Conservation (phyloP, 441 rosid genomes). For the Eutrema salsugineum region DNA sequence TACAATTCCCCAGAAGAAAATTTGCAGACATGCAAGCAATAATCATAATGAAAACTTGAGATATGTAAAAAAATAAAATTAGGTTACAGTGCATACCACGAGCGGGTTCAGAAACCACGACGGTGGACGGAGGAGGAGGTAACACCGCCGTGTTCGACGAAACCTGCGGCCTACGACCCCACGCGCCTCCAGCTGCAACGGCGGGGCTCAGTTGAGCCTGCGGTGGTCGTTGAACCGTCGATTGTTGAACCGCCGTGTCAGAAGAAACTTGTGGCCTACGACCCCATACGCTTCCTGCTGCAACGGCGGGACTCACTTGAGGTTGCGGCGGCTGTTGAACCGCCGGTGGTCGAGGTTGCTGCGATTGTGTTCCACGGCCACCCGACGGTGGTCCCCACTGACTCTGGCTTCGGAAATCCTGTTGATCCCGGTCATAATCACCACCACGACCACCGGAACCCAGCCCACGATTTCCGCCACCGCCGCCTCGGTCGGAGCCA, state of each 20-base stretch:
- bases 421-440: not conserved
- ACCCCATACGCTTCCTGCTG: conserved; percentile 22
- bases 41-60: not conserved
- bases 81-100: conserved; percentile 10
- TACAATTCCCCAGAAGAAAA: not conserved
- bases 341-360: conserved; percentile 9
- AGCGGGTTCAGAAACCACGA: conserved; percentile 4
- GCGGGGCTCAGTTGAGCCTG: conserved; percentile 1
- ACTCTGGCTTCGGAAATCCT: conserved; percentile 17
- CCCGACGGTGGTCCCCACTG: conserved; percentile 27
- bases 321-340: not conserved
- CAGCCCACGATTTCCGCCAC: not conserved
- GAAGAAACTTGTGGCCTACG: conserved; percentile 1
- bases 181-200: not conserved
- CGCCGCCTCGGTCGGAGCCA: not conserved
- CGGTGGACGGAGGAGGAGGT: conserved; percentile 10
- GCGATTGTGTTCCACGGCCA: conserved; percentile 7
- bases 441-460: conserved; percentile 19
- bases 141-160: not conserved
- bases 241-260: not conserved
- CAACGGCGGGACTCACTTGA: not conserved
- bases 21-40: not conserved
- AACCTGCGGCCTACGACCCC: conserved; percentile 18
- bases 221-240: not conserved
- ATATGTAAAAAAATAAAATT: not conserved